Conservation (phyloP, 805 yeast species). For the Candida rishiriensis region DNA sequence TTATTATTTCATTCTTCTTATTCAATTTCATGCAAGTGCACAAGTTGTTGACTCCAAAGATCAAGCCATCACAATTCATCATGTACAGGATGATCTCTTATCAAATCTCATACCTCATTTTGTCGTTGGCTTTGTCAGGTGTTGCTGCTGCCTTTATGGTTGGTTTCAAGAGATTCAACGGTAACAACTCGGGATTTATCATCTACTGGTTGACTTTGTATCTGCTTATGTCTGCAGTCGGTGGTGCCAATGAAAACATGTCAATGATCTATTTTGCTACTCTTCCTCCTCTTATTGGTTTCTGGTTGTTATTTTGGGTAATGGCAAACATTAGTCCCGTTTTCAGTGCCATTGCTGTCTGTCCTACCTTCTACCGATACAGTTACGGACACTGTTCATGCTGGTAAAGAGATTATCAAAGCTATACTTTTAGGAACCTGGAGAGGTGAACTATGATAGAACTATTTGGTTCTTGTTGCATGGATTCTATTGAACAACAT, state of each 20-base stretch:
- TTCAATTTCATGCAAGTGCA: slow-evolving; percentile 48
- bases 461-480: too few species aligned
- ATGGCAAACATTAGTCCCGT: slow-evolving; percentile 56
- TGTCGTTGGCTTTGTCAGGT: slow-evolving; percentile 49
- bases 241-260: slow-evolving; percentile 57
- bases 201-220: slow-evolving; percentile 61
- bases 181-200: slow-evolving; percentile 51
- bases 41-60: slow-evolving; percentile 36
- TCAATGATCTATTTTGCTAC: slow-evolving; percentile 42
- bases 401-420: slow-evolving; percentile 48
- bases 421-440: slow-evolving; percentile 49
- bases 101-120: slow-evolving; percentile 40
- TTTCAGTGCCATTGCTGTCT: slow-evolving; percentile 50
- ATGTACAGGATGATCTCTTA: slow-evolving; percentile 45
- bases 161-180: slow-evolving; percentile 34
- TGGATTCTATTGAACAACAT: too few species aligned
- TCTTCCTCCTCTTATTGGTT: slow-evolving; percentile 56
- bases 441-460: slow-evolving; percentile 33
- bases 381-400: slow-evolving; percentile 62
- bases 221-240: slow-evolving; percentile 62
- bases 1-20: slow-evolving; percentile 62
- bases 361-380: slow-evolving; percentile 50
- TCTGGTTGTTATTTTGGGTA: slow-evolving; percentile 63
- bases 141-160: slow-evolving; percentile 60
- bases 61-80: slow-evolving; percentile 40